phyloP scores from a whole-genome alignment of 768 basidiomycete genomes.

The Trichaptum fuscoviolaceum region DNA sequence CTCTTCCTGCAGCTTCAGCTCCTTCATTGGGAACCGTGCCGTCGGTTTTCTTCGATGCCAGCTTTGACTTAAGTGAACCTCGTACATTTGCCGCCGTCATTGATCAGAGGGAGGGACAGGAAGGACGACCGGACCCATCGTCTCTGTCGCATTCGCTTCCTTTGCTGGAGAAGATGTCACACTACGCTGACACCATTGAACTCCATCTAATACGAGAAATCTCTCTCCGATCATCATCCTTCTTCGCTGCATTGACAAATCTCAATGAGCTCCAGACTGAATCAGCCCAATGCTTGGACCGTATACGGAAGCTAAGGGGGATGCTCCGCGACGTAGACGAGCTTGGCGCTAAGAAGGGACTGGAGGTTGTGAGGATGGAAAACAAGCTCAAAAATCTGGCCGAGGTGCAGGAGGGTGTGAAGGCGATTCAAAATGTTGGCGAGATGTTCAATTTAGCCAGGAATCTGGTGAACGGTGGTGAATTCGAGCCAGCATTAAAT shows the following conservation, averaged over 20 bases:
- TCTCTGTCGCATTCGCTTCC: slow-evolving; percentile 64
- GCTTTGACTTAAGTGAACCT: slow-evolving; percentile 81
- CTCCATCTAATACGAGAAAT: slow-evolving; percentile 94
- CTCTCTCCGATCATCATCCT: slow-evolving; percentile 81
- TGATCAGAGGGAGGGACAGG: slow-evolving; percentile 39
- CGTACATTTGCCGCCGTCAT: slow-evolving; percentile 74
- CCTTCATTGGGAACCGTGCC: slow-evolving; percentile 77
- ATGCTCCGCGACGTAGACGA: slow-evolving; percentile 74
- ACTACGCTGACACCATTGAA: slow-evolving; percentile 90
- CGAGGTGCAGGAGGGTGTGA: slow-evolving; percentile 55
- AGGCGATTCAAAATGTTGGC: slow-evolving; percentile 61
- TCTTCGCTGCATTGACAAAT: slow-evolving; percentile 95
- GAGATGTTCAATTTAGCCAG: slow-evolving; percentile 73
- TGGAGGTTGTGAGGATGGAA: slow-evolving; percentile 67
- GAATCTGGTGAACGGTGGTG: slow-evolving; percentile 72
- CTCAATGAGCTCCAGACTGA: slow-evolving; percentile 89
- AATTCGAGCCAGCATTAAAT: slow-evolving; percentile 82
- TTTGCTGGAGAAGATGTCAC: slow-evolving; percentile 83
- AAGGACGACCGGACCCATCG: slow-evolving; percentile 45
- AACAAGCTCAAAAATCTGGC: slow-evolving; percentile 55
- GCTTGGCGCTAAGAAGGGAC: slow-evolving; percentile 70
- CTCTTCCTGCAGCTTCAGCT: slow-evolving; percentile 38
- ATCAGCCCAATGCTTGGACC: slow-evolving; percentile 73
- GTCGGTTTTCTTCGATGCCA: slow-evolving; percentile 67
- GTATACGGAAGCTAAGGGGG: slow-evolving; percentile 65